phyloP scores from a whole-genome alignment of 2,329 filamentous ascomycete genomes.

The Apiospora aurea region DNA sequence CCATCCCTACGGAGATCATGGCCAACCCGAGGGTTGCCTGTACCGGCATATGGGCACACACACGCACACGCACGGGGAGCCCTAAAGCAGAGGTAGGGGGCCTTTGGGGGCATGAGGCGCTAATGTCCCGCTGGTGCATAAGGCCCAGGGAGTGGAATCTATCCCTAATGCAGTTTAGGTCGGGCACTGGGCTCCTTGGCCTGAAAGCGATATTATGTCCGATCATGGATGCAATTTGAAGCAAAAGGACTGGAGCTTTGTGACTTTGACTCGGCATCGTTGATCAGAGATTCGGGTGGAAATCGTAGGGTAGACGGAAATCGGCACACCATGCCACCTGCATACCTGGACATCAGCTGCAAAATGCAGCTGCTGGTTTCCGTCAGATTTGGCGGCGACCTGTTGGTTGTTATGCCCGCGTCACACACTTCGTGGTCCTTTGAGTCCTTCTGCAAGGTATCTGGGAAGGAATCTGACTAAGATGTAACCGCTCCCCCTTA shows the following conservation, averaged over 20 bases:
- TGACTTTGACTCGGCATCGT: background rate
- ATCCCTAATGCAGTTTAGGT: background rate
- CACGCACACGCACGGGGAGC: background rate
- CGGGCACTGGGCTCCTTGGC: background rate
- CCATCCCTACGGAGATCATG: background rate
- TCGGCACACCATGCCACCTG: background rate
- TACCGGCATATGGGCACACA: constrained; percentile 2
- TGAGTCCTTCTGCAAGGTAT: background rate
- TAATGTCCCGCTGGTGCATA: background rate
- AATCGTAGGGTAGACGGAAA: background rate
- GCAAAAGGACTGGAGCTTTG: background rate
- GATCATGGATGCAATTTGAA: background rate
- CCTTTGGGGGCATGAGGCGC: background rate
- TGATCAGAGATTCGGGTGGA: background rate
- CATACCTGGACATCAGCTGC: background rate
- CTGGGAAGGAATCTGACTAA: background rate
- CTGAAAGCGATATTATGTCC: background rate
- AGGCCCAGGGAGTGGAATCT: background rate
- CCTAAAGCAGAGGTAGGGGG: background rate
- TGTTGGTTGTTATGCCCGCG: background rate
- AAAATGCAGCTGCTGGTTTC: background rate
- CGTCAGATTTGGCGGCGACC: background rate
- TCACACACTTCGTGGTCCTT: background rate
- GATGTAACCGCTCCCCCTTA: background rate
- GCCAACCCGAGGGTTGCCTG: background rate